Evolutionary conservation across 345 rosid genomes (phyloP).

Genomic region (Mercurialis annua): DNA sequence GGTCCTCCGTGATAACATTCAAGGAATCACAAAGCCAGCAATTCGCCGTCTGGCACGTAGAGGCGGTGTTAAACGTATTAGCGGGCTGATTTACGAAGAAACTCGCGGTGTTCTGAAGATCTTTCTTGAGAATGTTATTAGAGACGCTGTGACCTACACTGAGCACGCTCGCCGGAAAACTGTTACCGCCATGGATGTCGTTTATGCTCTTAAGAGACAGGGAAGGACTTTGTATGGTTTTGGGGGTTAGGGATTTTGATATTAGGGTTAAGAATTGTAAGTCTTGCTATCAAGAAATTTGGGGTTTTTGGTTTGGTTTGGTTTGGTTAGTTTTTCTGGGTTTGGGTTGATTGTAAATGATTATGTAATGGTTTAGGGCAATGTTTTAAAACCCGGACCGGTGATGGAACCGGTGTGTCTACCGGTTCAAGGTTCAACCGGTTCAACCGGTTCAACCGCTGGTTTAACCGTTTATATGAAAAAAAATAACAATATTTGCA

Average conservation of each 20-base stretch:
- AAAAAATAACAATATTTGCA: too few species aligned
- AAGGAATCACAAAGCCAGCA: slow-evolving; percentile 19
- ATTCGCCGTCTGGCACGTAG: slow-evolving; percentile 16
- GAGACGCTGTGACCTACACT: slow-evolving; percentile 20
- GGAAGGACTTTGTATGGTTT: slow-evolving; percentile 18
- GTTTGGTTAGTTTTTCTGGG: neutral
- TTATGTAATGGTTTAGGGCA: neutral
- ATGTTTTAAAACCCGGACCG: too few species aligned
- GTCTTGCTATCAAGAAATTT: slow-evolving; percentile 17
- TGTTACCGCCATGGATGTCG: slow-evolving; percentile 27
- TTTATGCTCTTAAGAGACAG: slow-evolving; percentile 24
- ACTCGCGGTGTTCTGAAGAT: slow-evolving; percentile 17
- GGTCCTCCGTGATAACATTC: slow-evolving; percentile 20
- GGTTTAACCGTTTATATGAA: too few species aligned
- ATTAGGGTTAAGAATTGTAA: neutral
- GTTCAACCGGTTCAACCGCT: too few species aligned
- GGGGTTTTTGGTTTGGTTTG: neutral
- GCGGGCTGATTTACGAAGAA: slow-evolving; percentile 16
- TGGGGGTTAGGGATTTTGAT: slow-evolving; percentile 20
- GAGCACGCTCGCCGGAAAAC: slow-evolving; percentile 24
- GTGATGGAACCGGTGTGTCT: too few species aligned
- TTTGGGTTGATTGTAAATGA: neutral
- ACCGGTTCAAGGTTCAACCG: too few species aligned
- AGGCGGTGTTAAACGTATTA: slow-evolving; percentile 18
- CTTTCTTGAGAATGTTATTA: slow-evolving; percentile 17